A percentile compares a stretch with the other conserved stretches of the same genome.
These are phyloP conservation scores for Colletotrichum horii DNA, from an alignment of 2,329 filamentous ascomycete genomes.

Conservation along the genomic window DNA sequence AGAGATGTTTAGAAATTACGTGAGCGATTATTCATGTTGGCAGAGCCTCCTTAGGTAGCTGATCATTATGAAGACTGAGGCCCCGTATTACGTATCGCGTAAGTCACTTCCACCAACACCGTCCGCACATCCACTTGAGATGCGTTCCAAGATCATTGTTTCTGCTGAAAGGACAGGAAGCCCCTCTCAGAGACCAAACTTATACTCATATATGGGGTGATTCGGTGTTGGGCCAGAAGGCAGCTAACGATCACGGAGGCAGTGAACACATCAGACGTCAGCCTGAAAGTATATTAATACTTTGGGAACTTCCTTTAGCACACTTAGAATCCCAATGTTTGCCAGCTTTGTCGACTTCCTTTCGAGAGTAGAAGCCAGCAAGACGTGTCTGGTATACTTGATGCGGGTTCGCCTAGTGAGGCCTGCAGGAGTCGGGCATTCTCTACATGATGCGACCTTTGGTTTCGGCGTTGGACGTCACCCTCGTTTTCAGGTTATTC, in stretches of 20 bases:
- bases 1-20: not conserved
- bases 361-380: not conserved
- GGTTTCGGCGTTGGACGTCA: accelerated
- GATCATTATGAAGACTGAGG: not conserved
- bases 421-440: accelerated
- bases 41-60: not conserved
- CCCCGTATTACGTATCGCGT: not conserved
- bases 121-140: no score
- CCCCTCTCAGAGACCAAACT: not conserved
- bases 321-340: not conserved
- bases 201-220: not conserved
- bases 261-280: accelerated
- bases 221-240: not conserved
- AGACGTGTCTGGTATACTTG: accelerated
- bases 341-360: no score
- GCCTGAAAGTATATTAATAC: not conserved
- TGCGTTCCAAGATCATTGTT: not conserved
- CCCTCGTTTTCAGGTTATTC: not conserved
- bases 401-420: accelerated
- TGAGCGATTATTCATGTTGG: not conserved
- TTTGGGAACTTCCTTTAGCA: not conserved
- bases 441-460: accelerated
- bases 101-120: not conserved
- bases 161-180: not conserved
- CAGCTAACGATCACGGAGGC: not conserved